A percentile compares a stretch with the other conserved stretches of the same genome.
Conservation (phyloP, 1,284 basidiomycete genomes). For the Rhodotorula sp. region DNA sequence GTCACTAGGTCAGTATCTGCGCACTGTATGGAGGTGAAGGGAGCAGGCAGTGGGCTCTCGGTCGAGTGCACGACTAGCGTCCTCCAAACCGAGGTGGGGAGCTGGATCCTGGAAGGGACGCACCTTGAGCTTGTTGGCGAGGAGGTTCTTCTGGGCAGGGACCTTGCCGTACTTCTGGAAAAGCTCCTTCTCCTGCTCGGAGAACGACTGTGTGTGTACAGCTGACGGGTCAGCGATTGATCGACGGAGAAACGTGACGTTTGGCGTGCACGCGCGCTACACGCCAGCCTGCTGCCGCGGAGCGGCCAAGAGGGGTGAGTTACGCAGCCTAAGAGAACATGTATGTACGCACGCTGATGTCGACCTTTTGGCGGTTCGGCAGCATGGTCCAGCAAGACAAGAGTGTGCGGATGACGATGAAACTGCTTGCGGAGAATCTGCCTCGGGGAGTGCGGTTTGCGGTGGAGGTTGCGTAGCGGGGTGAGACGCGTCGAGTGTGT, state of each 20-base stretch:
- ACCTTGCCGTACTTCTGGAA: slow-evolving; percentile 51
- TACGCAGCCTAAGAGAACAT: not conserved
- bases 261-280: not conserved
- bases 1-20: not conserved
- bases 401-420: slow-evolving; percentile 19
- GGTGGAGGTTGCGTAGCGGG: not conserved
- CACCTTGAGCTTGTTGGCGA: slow-evolving; percentile 50
- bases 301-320: not conserved
- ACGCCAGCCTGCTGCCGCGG: not conserved
- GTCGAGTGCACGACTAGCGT: too few relatives aligned
- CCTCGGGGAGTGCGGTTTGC: not conserved
- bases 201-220: slow-evolving; percentile 43
- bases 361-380: slow-evolving; percentile 84
- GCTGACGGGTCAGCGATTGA: not conserved
- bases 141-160: slow-evolving; percentile 48
- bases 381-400: slow-evolving; percentile 58
- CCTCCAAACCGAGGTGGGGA: not conserved
- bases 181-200: slow-evolving; percentile 50
- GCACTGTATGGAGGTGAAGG: too few relatives aligned
- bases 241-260: slow-evolving; percentile 8
- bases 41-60: too few relatives aligned
- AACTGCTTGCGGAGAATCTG: not conserved
- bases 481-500: not conserved
- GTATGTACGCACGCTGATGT: slow-evolving; percentile 67
- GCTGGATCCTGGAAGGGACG: not conserved